Percentiles rank a stretch among this genome's conserved stretches.
Conservation (phyloP, 2,329 filamentous ascomycete genomes). For the Pseudopithomyces maydicus region DNA sequence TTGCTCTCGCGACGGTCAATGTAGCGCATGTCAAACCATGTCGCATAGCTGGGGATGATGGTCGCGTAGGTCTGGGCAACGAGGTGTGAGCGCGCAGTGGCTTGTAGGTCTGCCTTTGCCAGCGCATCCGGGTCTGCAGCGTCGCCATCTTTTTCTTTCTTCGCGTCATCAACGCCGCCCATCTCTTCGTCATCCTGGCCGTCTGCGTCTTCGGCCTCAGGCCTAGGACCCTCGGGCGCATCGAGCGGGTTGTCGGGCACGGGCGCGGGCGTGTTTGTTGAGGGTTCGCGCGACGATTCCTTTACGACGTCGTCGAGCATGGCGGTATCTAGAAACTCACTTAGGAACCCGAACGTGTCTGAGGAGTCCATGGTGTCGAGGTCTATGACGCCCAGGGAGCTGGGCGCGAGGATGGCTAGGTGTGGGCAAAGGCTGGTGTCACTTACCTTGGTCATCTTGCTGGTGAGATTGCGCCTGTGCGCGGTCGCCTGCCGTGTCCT, state of each 20-base stretch:
- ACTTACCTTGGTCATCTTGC: slow-evolving; percentile 40
- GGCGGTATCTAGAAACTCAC: slow-evolving; percentile 59
- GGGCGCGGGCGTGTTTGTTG: slow-evolving; percentile 61
- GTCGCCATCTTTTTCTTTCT: slow-evolving; percentile 46
- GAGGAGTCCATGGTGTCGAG: background rate
- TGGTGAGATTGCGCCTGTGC: slow-evolving; percentile 26
- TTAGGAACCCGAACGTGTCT: slow-evolving; percentile 7
- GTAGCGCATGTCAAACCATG: slow-evolving; percentile 97
- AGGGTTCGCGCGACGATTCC: slow-evolving; percentile 59
- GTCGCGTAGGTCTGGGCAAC: slow-evolving; percentile 94
- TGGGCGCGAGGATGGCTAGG: slow-evolving; percentile 10
- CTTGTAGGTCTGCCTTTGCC: slow-evolving; percentile 81
- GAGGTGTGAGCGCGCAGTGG: slow-evolving; percentile 87
- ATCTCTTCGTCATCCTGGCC: slow-evolving; percentile 76
- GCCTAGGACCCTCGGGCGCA: slow-evolving; percentile 67
- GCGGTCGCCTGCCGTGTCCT: slow-evolving; percentile 34
- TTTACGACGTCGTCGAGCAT: slow-evolving; percentile 52
- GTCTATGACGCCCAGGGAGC: slow-evolving; percentile 2
- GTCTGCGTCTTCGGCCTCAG: slow-evolving; percentile 61
- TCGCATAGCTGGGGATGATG: slow-evolving; percentile 95
- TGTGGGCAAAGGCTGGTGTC: background rate
- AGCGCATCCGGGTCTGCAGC: slow-evolving; percentile 58
- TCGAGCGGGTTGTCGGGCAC: slow-evolving; percentile 70
- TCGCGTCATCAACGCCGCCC: slow-evolving; percentile 44
- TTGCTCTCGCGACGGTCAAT: slow-evolving; percentile 93